phyloP scores from a whole-genome alignment of 75 land plant species.

The Ceratopteris richardii region DNA sequence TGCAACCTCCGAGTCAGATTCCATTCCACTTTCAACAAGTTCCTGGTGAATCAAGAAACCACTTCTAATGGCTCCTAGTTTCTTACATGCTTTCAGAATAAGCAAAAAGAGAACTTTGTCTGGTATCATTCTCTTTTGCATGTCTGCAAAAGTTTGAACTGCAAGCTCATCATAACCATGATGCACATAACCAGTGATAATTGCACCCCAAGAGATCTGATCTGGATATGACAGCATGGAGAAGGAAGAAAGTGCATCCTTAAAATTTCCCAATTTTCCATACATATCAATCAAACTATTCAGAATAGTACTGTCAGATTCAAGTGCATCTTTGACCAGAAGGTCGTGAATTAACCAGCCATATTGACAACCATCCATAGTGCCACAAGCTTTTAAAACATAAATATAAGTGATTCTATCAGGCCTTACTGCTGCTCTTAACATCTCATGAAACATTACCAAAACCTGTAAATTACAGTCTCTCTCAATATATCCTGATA shows the following conservation, averaged over 20 bases:
- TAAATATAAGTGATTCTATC: constrained; percentile 43
- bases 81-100: background rate
- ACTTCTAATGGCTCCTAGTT: background rate
- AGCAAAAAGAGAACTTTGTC: background rate
- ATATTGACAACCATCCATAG: constrained; percentile 10
- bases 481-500: constrained; percentile 9
- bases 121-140: constrained; percentile 32
- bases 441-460: constrained; percentile 40
- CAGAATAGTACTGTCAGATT: constrained; percentile 10
- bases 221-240: constrained; percentile 32
- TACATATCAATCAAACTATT: constrained; percentile 69
- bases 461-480: constrained; percentile 31
- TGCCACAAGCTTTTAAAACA: constrained; percentile 44
- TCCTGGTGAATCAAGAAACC: background rate
- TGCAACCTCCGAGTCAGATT: constrained; percentile 8
- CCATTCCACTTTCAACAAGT: background rate
- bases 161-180: constrained; percentile 23
- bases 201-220: constrained; percentile 46
- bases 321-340: constrained; percentile 23
- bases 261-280: constrained; percentile 36
- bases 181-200: constrained; percentile 30
- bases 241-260: constrained; percentile 34
- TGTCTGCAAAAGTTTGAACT: constrained; percentile 24
- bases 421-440: constrained; percentile 21
- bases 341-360: constrained; percentile 31